A percentile compares a stretch with the other conserved stretches of the same genome.
These are phyloP conservation scores for Hirschfeldia incana DNA, from an alignment of 345 rosid genomes.

Conservation along the genomic window DNA sequence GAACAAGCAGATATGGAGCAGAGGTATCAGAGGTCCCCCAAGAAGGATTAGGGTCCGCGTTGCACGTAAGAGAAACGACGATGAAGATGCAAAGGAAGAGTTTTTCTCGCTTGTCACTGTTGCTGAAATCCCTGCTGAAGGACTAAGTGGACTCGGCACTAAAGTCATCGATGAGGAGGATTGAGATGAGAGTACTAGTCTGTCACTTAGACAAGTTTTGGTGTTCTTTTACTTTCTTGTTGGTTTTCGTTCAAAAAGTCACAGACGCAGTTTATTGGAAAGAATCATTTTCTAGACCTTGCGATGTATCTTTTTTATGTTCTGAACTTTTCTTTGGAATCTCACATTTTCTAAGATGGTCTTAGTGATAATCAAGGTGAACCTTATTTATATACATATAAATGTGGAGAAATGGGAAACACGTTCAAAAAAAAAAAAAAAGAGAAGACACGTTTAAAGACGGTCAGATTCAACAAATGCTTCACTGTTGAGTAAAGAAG, in stretches of 20 bases:
- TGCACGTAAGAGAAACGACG: slow-evolving; percentile 80
- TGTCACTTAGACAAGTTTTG: slow-evolving; percentile 25
- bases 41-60: slow-evolving; percentile 73
- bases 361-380: not conserved
- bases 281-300: slow-evolving; percentile 23
- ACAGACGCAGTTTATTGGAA: slow-evolving; percentile 19
- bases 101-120: slow-evolving; percentile 69
- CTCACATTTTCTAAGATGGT: not conserved
- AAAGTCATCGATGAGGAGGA: slow-evolving; percentile 73
- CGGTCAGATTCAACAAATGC: not conserved
- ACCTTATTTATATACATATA: not conserved
- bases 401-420: not conserved
- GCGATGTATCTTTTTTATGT: not conserved
- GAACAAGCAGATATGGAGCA: slow-evolving; percentile 85
- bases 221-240: not conserved
- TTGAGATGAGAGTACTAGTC: slow-evolving; percentile 22
- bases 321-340: not conserved
- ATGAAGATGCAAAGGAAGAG: slow-evolving; percentile 86
- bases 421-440: not conserved
- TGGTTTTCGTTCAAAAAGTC: slow-evolving; percentile 4
- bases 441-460: too few relatives aligned
- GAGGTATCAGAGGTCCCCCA: slow-evolving; percentile 75
- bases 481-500: not conserved
- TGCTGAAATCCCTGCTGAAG: slow-evolving; percentile 60
- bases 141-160: slow-evolving; percentile 62